Conservation (phyloP, 495 filamentous ascomycete species). For the Lichenothelia convexa region DNA sequence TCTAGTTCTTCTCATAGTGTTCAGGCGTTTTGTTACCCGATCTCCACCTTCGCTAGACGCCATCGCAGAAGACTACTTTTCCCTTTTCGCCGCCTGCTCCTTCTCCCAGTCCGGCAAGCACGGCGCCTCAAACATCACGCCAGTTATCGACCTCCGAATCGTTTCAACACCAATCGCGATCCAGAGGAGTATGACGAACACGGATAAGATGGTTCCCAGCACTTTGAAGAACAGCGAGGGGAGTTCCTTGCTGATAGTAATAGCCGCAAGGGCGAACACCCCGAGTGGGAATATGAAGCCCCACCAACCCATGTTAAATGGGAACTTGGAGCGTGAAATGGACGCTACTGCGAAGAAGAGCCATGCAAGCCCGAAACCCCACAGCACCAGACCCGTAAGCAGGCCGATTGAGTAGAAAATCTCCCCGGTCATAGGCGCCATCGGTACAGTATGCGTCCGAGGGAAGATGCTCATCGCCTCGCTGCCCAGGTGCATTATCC, state of each 20-base stretch:
- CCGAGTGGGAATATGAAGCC: conserved; percentile 41
- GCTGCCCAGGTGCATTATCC: conserved; percentile 36
- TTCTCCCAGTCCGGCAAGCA: no score
- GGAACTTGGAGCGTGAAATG: conserved; percentile 28
- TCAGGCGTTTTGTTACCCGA: no score
- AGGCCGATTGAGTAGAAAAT: conserved; percentile 36
- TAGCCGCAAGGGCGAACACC: conserved; percentile 34
- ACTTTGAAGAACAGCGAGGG: conserved; percentile 35
- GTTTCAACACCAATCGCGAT: conserved; percentile 2
- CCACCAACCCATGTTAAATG: conserved; percentile 56
- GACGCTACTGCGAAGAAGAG: conserved; percentile 36
- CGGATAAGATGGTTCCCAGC: conserved; percentile 6
- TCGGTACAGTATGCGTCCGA: conserved; percentile 26
- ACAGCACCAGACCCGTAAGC: conserved; percentile 33
- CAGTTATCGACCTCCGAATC: conserved; percentile 1
- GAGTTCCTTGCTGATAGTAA: conserved; percentile 29
- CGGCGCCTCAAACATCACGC: conserved; percentile 9
- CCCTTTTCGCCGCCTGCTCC: no score
- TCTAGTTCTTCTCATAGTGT: no score
- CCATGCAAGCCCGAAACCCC: conserved; percentile 45
- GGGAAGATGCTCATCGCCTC: conserved; percentile 32
- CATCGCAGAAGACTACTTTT: no score
- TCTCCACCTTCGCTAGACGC: no score
- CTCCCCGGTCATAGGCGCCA: conserved; percentile 22
- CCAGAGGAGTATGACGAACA: conserved; percentile 1